Evolutionary conservation across 2,329 filamentous ascomycete species (phyloP).

Genomic region (Fusarium ramigenum): DNA sequence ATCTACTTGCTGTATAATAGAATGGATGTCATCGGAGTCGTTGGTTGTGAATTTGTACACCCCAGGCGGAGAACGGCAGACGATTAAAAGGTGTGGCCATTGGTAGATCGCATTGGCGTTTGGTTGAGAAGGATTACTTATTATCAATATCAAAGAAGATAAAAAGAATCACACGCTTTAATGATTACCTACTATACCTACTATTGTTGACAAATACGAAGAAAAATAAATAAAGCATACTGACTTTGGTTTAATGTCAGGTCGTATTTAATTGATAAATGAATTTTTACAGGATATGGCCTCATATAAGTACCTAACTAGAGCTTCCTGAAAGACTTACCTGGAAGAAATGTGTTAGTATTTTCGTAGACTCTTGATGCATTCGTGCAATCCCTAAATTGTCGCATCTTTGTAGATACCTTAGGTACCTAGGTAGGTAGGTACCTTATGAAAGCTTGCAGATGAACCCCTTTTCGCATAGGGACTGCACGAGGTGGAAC

Average conservation of each 20-base stretch:
- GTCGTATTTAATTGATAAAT: neutral
- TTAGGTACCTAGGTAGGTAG: too few species aligned
- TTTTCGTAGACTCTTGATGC: neutral
- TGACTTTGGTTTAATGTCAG: neutral
- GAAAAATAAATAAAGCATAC: neutral
- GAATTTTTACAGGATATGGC: neutral
- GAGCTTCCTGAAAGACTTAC: neutral
- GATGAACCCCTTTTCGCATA: neutral
- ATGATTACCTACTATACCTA: neutral
- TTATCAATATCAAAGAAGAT: conserved; percentile 15
- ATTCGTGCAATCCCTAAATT: neutral
- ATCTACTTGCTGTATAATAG: conserved; percentile 32
- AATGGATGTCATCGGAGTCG: conserved; percentile 25
- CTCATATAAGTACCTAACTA: neutral
- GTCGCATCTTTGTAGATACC: neutral
- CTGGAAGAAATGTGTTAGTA: neutral
- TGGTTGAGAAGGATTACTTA: conserved; percentile 28
- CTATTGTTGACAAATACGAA: neutral
- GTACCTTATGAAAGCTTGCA: neutral
- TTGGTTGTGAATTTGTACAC: neutral
- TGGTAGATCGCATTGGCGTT: conserved; percentile 33
- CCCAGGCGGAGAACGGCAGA: neutral
- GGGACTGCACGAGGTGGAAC: too few species aligned
- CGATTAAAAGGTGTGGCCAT: neutral
- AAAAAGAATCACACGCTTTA: neutral